Evolutionary conservation across 345 rosid species (phyloP).

Genomic region (Populus alba): DNA sequence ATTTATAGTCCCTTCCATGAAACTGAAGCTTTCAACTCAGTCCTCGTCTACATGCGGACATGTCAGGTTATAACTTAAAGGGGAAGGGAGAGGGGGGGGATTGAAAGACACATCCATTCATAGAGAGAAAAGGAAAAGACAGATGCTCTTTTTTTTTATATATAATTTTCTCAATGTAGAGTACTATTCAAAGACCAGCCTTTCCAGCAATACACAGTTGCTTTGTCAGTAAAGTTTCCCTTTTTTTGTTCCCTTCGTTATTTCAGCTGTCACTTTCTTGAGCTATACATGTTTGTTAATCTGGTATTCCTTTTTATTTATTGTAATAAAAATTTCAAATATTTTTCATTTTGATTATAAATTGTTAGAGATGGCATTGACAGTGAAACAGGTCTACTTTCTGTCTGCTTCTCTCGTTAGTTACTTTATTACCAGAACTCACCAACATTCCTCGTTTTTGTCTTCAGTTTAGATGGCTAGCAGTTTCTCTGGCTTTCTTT

Average conservation of each 20-base stretch:
- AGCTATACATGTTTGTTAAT: slow-evolving; percentile 6
- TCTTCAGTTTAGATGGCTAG: slow-evolving; percentile 23
- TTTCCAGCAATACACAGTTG: slow-evolving; percentile 44
- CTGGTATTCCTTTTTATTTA: neutral
- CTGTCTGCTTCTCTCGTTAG: slow-evolving; percentile 32
- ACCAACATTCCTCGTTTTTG: slow-evolving; percentile 36
- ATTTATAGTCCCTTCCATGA: slow-evolving; percentile 1
- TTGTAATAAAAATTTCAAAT: neutral
- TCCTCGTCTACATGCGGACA: slow-evolving; percentile 10
- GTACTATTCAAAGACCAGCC: slow-evolving; percentile 35
- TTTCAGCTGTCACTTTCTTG: slow-evolving; percentile 35
- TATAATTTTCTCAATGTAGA: slow-evolving; percentile 19
- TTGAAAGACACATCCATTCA: neutral
- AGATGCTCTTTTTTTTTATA: slow-evolving; percentile 17
- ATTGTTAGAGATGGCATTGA: slow-evolving; percentile 22
- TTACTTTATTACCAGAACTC: slow-evolving; percentile 19
- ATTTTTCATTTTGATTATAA: neutral
- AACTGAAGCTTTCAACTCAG: neutral
- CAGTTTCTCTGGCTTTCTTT: slow-evolving; percentile 6
- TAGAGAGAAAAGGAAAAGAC: slow-evolving; percentile 13
- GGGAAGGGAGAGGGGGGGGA: neutral
- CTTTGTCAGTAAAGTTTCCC: slow-evolving; percentile 14
- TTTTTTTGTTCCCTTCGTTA: slow-evolving; percentile 1
- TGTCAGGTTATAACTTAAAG: slow-evolving; percentile 5
- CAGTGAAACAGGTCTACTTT: slow-evolving; percentile 43